A percentile compares a stretch with the other conserved stretches of the same genome.
phyloP scores from a whole-genome alignment of 306 rosid genomes.

The Lathyrus aphaca region DNA sequence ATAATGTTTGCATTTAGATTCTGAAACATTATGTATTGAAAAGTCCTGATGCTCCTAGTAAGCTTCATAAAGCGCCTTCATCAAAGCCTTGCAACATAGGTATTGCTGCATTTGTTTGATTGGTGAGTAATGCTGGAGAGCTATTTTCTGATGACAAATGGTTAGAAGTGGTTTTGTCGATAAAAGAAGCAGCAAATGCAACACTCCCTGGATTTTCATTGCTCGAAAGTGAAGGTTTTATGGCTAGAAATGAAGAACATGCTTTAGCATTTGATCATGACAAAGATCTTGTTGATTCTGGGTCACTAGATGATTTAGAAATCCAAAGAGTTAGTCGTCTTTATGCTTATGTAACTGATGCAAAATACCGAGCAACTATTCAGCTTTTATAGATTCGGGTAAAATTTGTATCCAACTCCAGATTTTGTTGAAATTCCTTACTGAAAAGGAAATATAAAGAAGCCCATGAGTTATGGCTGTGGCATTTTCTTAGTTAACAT shows the following conservation, averaged over 20 bases:
- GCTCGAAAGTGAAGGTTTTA: conserved; percentile 50
- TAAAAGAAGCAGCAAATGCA: conserved; percentile 85
- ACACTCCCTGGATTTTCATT: conserved; percentile 86
- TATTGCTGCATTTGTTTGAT: conserved; percentile 94
- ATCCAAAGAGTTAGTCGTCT: conserved; percentile 49
- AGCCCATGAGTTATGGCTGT: conserved; percentile 11
- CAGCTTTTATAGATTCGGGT: conserved; percentile 97
- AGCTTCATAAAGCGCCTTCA: conserved; percentile 96
- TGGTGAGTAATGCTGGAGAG: conserved; percentile 95
- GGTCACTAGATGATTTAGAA: conserved; percentile 55
- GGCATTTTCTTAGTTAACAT: neutral
- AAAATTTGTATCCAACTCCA: conserved; percentile 39
- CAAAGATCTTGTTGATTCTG: conserved; percentile 56
- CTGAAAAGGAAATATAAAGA: conserved; percentile 15
- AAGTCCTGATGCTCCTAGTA: conserved; percentile 86
- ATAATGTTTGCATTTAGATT: neutral
- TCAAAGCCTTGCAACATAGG: conserved; percentile 99
- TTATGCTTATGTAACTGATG: conserved; percentile 66
- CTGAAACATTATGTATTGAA: conserved; percentile 39
- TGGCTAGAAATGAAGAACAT: conserved; percentile 46
- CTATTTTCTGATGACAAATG: conserved; percentile 93
- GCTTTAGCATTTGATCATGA: conserved; percentile 52
- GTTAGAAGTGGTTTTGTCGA: conserved; percentile 87
- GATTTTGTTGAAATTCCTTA: neutral
- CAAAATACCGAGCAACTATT: conserved; percentile 93